phyloP scores from a whole-genome alignment of 2,329 filamentous ascomycete species.

The Leptoxyphium fumago region DNA sequence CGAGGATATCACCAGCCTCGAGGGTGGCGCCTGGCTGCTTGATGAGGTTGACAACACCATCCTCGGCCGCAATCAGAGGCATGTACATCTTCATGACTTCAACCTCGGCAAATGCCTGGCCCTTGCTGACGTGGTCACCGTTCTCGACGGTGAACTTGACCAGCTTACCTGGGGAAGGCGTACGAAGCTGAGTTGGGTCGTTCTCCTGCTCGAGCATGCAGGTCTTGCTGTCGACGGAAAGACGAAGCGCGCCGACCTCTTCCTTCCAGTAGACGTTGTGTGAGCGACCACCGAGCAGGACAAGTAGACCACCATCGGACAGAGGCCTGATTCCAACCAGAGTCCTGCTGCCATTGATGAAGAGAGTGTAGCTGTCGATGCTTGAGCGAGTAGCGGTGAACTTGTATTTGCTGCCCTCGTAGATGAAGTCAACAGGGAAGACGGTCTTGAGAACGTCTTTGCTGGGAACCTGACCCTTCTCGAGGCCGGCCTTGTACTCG shows the following conservation, averaged over 20 bases:
- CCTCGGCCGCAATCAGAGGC: conserved; percentile 87
- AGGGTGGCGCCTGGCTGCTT: conserved; percentile 98
- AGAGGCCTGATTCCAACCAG: conserved; percentile 83
- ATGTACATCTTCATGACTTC: conserved; percentile 99
- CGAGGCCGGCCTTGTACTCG: conserved; percentile 76
- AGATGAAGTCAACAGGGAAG: conserved; percentile 97
- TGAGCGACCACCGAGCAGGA: conserved; percentile 79
- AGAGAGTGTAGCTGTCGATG: conserved; percentile 86
- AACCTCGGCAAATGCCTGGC: conserved; percentile 88
- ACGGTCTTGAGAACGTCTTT: conserved; percentile 97
- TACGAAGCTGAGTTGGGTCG: conserved; percentile 90
- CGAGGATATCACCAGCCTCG: conserved; percentile 95
- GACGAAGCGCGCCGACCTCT: conserved; percentile 84
- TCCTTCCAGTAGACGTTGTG: conserved; percentile 99
- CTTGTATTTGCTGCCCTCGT: conserved; percentile 91
- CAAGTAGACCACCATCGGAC: conserved; percentile 81
- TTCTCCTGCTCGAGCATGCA: conserved; percentile 97
- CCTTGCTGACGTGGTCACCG: conserved; percentile 80
- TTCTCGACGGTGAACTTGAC: conserved; percentile 97
- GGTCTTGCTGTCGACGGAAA: conserved; percentile 96
- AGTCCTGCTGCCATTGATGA: conserved; percentile 97
- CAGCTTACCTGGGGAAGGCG: conserved; percentile 89
- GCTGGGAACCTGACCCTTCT: conserved; percentile 93
- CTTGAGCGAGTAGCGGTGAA: conserved; percentile 93
- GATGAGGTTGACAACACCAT: conserved; percentile 92